Evolutionary conservation across 2,329 filamentous ascomycete genomes (phyloP).

Genomic region (Fusarium secorum): DNA sequence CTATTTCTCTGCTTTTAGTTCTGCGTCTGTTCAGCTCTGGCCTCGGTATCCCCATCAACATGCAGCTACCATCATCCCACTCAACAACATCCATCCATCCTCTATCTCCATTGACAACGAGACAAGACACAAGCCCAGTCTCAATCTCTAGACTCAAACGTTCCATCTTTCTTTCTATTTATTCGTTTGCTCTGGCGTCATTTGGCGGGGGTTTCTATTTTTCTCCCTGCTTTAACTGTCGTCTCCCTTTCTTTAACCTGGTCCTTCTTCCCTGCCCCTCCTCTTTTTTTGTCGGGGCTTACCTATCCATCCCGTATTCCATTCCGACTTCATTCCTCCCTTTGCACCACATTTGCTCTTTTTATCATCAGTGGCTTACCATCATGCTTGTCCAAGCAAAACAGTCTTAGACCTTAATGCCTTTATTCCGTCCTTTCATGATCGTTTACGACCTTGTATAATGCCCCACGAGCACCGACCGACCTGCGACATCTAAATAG

Average conservation of each 20-base stretch:
- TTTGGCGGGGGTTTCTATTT: conserved; percentile 18
- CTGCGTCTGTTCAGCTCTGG: background rate
- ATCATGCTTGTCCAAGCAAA: conserved; percentile 29
- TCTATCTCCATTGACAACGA: conserved; percentile 31
- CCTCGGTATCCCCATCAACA: conserved; percentile 28
- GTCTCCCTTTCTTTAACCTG: conserved; percentile 28
- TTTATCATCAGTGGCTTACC: conserved; percentile 35
- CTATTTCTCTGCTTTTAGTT: background rate
- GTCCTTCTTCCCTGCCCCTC: conserved; percentile 38
- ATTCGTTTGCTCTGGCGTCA: conserved; percentile 12
- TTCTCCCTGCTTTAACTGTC: conserved; percentile 19
- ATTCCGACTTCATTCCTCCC: conserved; percentile 37
- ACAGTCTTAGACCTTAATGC: conserved; percentile 42
- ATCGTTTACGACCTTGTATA: conserved; percentile 42
- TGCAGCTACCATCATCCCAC: conserved; percentile 23
- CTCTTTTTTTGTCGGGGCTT: conserved; percentile 38
- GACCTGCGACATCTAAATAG: conserved; percentile 36
- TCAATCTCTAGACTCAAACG: conserved; percentile 1
- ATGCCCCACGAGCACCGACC: conserved; percentile 39
- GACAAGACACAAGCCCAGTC: conserved; percentile 23
- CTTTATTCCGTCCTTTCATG: conserved; percentile 37
- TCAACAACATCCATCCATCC: background rate
- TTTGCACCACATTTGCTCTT: conserved; percentile 28
- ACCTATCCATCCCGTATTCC: conserved; percentile 33
- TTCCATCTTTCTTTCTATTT: conserved; percentile 1